Evolutionary conservation across 1,139 yeast genomes (phyloP).

Genomic region (Sugiyamaella grinbergsii): DNA sequence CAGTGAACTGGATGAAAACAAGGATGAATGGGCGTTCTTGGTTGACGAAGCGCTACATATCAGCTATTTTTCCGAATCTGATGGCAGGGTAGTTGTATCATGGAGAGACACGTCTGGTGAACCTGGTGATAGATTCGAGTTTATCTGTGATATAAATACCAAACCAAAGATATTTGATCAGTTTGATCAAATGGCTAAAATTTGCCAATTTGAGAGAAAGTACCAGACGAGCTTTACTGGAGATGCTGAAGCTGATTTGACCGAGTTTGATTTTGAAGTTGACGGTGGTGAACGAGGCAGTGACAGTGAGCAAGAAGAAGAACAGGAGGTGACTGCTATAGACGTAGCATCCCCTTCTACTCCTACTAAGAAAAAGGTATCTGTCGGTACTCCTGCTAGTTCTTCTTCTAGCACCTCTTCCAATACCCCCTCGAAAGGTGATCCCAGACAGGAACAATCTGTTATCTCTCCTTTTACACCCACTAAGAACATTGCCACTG

Average conservation of each 20-base stretch:
- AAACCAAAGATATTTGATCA: constrained; percentile 58
- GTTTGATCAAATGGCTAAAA: constrained; percentile 64
- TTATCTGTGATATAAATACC: constrained; percentile 67
- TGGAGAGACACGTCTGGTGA: constrained; percentile 90
- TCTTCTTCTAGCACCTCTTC: background rate
- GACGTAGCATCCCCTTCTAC: constrained; percentile 17
- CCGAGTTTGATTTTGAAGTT: constrained; percentile 53
- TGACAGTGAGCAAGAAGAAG: background rate
- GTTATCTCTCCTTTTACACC: no score
- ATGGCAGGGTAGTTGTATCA: constrained; percentile 56
- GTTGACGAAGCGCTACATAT: constrained; percentile 62
- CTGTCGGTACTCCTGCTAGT: constrained; percentile 3
- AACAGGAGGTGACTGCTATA: background rate
- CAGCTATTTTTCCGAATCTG: constrained; percentile 49
- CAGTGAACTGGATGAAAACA: constrained; percentile 51
- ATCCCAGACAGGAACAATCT: no score
- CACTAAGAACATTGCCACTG: no score
- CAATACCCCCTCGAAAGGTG: background rate
- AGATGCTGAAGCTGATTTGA: constrained; percentile 52
- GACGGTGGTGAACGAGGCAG: constrained; percentile 9
- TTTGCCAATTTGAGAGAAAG: constrained; percentile 77
- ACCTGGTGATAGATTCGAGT: constrained; percentile 82
- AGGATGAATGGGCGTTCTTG: constrained; percentile 68
- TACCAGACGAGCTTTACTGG: constrained; percentile 58
- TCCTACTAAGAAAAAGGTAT: constrained; percentile 17